A percentile compares a stretch with the other conserved stretches of the same genome.
Evolutionary conservation across 345 rosid genomes (phyloP).

Genomic region (Turnera subulata): DNA sequence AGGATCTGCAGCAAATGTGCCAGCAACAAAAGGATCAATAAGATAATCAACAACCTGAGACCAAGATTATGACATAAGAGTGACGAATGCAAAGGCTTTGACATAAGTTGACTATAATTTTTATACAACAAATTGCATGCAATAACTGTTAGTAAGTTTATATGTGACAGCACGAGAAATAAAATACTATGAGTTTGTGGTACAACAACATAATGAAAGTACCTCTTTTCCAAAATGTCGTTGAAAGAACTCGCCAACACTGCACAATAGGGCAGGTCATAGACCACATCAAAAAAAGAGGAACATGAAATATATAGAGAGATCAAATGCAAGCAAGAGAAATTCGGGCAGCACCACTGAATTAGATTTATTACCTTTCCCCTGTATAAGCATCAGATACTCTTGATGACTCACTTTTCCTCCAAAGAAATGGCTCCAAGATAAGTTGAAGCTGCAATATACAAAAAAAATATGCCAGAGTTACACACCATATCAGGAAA

Average conservation of each 20-base stretch:
- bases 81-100: neutral
- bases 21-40: slow-evolving; percentile 90
- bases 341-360: neutral
- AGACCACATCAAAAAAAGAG: neutral
- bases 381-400: slow-evolving; percentile 28
- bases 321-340: neutral
- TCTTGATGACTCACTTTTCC: slow-evolving; percentile 44
- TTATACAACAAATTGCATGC: neutral
- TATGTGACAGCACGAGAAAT: slow-evolving; percentile 9
- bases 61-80: slow-evolving; percentile 17
- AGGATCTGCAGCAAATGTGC: slow-evolving; percentile 86
- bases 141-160: neutral
- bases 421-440: slow-evolving; percentile 76
- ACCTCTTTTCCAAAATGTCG: slow-evolving; percentile 93
- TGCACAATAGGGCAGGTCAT: slow-evolving; percentile 29
- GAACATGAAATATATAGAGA: neutral
- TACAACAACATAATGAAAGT: slow-evolving; percentile 16
- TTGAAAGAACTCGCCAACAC: slow-evolving; percentile 68
- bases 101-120: neutral
- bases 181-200: neutral
- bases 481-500: no score
- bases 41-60: slow-evolving; percentile 93
- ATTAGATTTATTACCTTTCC: slow-evolving; percentile 44
- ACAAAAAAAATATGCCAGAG: slow-evolving; percentile 3
- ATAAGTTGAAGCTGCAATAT: slow-evolving; percentile 56